These are phyloP conservation scores for Arthrobotrys entomopaga DNA, from an alignment of 2,329 filamentous ascomycete genomes.

Conservation along the genomic window DNA sequence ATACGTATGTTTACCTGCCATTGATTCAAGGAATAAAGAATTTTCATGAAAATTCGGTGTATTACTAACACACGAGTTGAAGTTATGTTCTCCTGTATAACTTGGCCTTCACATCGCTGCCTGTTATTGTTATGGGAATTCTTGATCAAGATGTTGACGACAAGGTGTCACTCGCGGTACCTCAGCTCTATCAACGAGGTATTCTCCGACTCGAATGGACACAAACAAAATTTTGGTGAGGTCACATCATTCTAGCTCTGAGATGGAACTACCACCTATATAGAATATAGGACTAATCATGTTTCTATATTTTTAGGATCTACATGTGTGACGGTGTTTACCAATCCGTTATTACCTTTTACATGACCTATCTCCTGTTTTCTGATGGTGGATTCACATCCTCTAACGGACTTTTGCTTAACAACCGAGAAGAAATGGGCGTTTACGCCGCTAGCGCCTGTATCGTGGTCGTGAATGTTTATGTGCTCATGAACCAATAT, in stretches of 20 bases:
- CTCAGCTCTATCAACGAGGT: slow-evolving; percentile 91
- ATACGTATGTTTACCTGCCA: slow-evolving; percentile 68
- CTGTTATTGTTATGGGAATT: slow-evolving; percentile 94
- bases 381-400: slow-evolving; percentile 74
- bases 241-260: slow-evolving; percentile 60
- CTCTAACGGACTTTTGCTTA: slow-evolving; percentile 77
- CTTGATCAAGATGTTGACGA: slow-evolving; percentile 97
- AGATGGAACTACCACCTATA: background rate
- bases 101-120: slow-evolving; percentile 92
- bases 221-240: slow-evolving; percentile 91
- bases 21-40: background rate
- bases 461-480: slow-evolving; percentile 88
- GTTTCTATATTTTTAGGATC: slow-evolving; percentile 67
- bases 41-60: background rate
- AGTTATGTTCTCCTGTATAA: slow-evolving; percentile 94
- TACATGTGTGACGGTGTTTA: slow-evolving; percentile 97
- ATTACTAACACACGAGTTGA: slow-evolving; percentile 1
- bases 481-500: slow-evolving; percentile 95
- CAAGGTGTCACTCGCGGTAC: slow-evolving; percentile 89
- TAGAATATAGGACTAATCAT: background rate
- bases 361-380: slow-evolving; percentile 87
- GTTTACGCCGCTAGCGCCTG: slow-evolving; percentile 85
- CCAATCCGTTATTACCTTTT: slow-evolving; percentile 93
- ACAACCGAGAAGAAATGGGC: slow-evolving; percentile 84
- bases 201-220: slow-evolving; percentile 98